Evolutionary conservation across 2,329 filamentous ascomycete genomes (phyloP), one percentile per base, ranked within the genome.

Genomic region (Fusarium fujikuroi): DNA sequence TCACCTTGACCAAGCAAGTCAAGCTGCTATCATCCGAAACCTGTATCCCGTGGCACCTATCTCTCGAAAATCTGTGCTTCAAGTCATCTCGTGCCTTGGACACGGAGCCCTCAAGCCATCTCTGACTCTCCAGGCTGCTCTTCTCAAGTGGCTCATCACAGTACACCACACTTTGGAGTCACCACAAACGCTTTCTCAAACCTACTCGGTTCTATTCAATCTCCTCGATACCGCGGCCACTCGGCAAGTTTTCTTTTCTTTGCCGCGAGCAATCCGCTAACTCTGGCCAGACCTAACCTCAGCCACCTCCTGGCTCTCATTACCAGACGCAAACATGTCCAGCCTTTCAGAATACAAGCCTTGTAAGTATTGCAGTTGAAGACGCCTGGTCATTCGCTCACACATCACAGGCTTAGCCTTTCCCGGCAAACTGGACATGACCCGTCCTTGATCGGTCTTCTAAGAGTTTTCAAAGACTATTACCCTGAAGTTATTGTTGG

Each of bases 381-480:
- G 28, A 23, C 23, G 36, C 16, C 12, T 30, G 34, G 19, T 3
- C 21, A 19, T 6, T 30, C 8, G 43, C 61, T 77, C 34, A 77
- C 52, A 30, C 7, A 12, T 4, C 15, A 19, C 15, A 92, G 89
- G 56, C 84, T 92, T 70, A 84, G 85, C 42, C 80, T 91, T 39
- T 88, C 88, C 6, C 83, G 89, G 47, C 88, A 90, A 76, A 88
- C 86, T 9, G 92, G 91, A 23, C 92, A 93, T 77, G 94, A 97
- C 63, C 92, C 92, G 54, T 88, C 91, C 58, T 84, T 97, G 40
- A 87, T 92, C 42, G 93, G 93, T 7, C 85, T 97, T 23, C 84
- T 97, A 56, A 89, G 92, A 62, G 90, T 95, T n/a, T 97, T 92
- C 84, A 96, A 96, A 79, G 94, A 95, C 79, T 97, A 95, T 81